Conservation (phyloP, 352 stramenopile genomes). For the Globisporangium viniferum region DNA sequence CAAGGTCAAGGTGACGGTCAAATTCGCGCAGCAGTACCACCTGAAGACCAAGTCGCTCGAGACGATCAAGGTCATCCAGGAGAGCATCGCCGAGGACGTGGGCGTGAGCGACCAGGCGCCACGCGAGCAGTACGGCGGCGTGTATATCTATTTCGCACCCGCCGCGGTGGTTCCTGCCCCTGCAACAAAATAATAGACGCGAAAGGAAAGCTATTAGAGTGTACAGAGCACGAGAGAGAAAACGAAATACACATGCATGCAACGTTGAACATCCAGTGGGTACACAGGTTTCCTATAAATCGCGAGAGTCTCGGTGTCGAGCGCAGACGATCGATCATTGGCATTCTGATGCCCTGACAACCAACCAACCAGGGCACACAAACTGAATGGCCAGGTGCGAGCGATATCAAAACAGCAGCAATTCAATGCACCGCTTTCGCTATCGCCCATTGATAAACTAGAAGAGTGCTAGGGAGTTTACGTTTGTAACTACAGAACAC, state of each 20-base stretch:
- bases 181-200: constrained; percentile 18
- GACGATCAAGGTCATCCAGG: constrained; percentile 44
- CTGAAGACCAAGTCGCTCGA: constrained; percentile 45
- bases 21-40: constrained; percentile 59
- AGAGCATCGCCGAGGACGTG: constrained; percentile 36
- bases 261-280: not conserved
- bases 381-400: too few species aligned
- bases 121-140: constrained; percentile 47
- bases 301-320: too few species aligned
- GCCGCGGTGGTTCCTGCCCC: not conserved
- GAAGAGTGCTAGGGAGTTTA: too few species aligned
- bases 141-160: constrained; percentile 59
- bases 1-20: constrained; percentile 76
- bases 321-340: too few species aligned
- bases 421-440: too few species aligned
- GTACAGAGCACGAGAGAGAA: not conserved
- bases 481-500: too few species aligned
- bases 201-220: not conserved
- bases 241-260: not conserved
- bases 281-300: too few species aligned
- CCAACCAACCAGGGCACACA: too few species aligned
- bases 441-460: too few species aligned
- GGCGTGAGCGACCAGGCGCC: constrained; percentile 30
- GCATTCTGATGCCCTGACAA: too few species aligned
- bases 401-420: too few species aligned